phyloP scores from a whole-genome alignment of 2,329 filamentous ascomycete species.

The Calonectria pauciramosa region DNA sequence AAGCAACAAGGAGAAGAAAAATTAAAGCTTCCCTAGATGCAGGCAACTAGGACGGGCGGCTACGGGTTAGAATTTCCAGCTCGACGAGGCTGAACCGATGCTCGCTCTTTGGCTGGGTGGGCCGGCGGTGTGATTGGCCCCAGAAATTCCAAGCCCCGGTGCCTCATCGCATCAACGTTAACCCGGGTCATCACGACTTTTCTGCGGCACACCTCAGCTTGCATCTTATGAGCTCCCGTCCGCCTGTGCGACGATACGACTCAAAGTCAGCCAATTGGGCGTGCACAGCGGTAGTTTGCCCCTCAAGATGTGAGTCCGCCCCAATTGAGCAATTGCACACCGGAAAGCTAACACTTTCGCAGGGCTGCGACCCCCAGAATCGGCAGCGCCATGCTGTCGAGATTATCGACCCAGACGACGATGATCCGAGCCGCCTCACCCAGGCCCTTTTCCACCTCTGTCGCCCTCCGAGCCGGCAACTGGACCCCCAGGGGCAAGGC shows the following conservation, averaged over 20 bases:
- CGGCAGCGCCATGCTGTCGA: slow-evolving; percentile 50
- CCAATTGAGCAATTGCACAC: background rate
- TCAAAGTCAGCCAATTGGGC: slow-evolving; percentile 37
- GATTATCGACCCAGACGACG: slow-evolving; percentile 41
- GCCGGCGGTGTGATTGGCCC: slow-evolving; percentile 32
- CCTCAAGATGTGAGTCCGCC: slow-evolving; percentile 38
- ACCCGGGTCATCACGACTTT: slow-evolving; percentile 47
- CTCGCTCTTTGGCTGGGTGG: slow-evolving; percentile 39
- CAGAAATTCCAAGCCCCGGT: slow-evolving; percentile 20
- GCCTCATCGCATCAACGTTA: slow-evolving; percentile 47
- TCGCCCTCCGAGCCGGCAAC: slow-evolving; percentile 42
- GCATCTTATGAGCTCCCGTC: slow-evolving; percentile 6
- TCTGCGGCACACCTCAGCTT: slow-evolving; percentile 32
- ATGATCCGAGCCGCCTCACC: slow-evolving; percentile 25
- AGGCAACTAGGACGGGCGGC: slow-evolving; percentile 19
- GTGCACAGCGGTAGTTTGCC: slow-evolving; percentile 22
- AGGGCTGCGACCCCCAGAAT: slow-evolving; percentile 47
- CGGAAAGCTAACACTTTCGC: slow-evolving; percentile 14
- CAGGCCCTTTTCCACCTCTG: slow-evolving; percentile 51
- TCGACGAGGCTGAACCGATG: slow-evolving; percentile 43
- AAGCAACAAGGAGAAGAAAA: background rate
- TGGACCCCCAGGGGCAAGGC: background rate
- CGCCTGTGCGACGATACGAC: slow-evolving; percentile 35
- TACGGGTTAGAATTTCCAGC: slow-evolving; percentile 35
- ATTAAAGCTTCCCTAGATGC: background rate